phyloP scores from a whole-genome alignment of 345 rosid genomes.

The Chamaenerion angustifolium region DNA sequence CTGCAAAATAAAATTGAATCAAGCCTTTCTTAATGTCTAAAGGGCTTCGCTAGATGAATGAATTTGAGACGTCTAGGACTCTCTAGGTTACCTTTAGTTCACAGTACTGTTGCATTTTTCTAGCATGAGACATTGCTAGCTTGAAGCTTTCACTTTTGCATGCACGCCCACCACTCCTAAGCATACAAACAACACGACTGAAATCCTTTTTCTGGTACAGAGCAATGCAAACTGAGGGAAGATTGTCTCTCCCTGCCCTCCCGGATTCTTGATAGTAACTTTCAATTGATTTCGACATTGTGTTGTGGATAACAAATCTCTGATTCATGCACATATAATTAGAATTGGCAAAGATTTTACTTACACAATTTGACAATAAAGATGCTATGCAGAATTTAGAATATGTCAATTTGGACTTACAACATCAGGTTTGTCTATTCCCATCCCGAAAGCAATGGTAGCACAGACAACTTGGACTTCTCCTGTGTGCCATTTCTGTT shows the following conservation, averaged over 20 bases:
- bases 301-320: slow-evolving; percentile 83
- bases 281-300: slow-evolving; percentile 83
- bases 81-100: slow-evolving; percentile 54
- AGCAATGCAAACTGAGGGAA: slow-evolving; percentile 51
- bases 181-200: slow-evolving; percentile 82
- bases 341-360: no score
- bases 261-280: slow-evolving; percentile 97
- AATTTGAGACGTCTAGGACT: no score
- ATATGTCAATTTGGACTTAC: slow-evolving; percentile 32
- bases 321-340: slow-evolving; percentile 11
- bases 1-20: slow-evolving; percentile 15
- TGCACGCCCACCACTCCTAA: slow-evolving; percentile 70
- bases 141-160: slow-evolving; percentile 52
- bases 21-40: no score
- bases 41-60: no score
- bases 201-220: slow-evolving; percentile 90
- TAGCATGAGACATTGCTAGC: slow-evolving; percentile 71
- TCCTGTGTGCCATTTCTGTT: slow-evolving; percentile 76
- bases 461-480: slow-evolving; percentile 80
- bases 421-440: slow-evolving; percentile 90
- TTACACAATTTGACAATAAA: no score
- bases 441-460: slow-evolving; percentile 94
- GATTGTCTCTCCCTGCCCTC: slow-evolving; percentile 80
- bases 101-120: slow-evolving; percentile 84
- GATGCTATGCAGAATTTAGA: not conserved